phyloP scores from a whole-genome alignment of 352 stramenopile genomes.

The Globisporangium nagaii region DNA sequence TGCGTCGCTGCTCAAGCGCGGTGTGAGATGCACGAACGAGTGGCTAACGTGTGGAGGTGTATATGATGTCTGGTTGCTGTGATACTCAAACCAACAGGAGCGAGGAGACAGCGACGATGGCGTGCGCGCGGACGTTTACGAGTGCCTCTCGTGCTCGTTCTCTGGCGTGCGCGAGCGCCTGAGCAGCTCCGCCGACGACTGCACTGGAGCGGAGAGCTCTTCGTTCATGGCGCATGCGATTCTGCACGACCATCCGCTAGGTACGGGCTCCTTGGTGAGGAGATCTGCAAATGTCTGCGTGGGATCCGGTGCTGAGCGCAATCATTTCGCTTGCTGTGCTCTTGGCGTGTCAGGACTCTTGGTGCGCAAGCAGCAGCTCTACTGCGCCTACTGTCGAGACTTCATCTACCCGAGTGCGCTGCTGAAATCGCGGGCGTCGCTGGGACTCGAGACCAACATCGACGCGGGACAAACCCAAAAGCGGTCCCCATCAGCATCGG shows the following conservation, averaged over 20 bases:
- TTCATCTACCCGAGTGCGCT: constrained; percentile 48
- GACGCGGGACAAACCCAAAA: not conserved
- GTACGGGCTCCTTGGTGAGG: constrained; percentile 22
- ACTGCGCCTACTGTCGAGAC: constrained; percentile 50
- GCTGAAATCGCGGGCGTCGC: not conserved
- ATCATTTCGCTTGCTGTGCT: not conserved
- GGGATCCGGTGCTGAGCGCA: too few species aligned
- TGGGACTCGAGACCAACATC: not conserved
- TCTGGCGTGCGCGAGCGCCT: constrained; percentile 27
- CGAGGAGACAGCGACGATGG: not conserved
- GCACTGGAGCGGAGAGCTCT: not conserved
- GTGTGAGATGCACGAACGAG: too few species aligned
- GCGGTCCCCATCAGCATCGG: not conserved
- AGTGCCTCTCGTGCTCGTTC: constrained; percentile 52
- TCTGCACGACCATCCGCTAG: constrained; percentile 48
- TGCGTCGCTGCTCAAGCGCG: too few species aligned
- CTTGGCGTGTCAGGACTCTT: constrained; percentile 27
- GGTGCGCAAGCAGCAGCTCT: constrained; percentile 40
- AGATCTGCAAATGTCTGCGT: too few species aligned
- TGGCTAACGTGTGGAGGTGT: not conserved
- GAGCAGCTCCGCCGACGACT: constrained; percentile 11
- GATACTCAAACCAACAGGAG: not conserved
- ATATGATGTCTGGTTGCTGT: too few species aligned
- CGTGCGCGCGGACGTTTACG: constrained; percentile 21
- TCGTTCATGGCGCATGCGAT: constrained; percentile 64